Evolutionary conservation across 805 yeast species (phyloP), one percentile per base, ranked within the genome.

Genomic region (Wickerhamiella lipophila): DNA sequence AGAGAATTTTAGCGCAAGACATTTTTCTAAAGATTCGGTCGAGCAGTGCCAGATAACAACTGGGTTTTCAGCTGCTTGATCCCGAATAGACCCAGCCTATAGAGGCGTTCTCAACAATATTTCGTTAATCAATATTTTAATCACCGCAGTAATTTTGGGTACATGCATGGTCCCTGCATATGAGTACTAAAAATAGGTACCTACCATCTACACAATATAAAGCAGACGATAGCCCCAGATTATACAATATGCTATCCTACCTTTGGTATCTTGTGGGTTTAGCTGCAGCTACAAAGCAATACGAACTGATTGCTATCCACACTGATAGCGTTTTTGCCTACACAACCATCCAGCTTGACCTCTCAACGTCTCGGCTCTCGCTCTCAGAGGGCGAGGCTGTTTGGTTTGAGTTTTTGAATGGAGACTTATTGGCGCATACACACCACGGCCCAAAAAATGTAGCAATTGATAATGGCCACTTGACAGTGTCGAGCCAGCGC

Each of bases 231-330:
- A 23, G 26, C 26, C 7, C 26, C 26, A 12, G 26, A 9, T 38
- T 26, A 11, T 26, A 11, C 26, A 19, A 38, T 5, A 29, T 38
- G 42, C 19, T 38, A 4, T 15, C 25, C 26, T 21, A 16, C 13
- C 26, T 38, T 12, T 38, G 11, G 26, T 8, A n/a, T 19, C 26
- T 38, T 21, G 26, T n/a, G 4, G 15, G 27, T n/a, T 12, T 38
- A 38, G 42, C n/a, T 3, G 16, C 19, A 9, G 42, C 19, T 12
- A 26, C 42, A 3, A 22, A 11, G 6, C 29, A 40, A 23, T 40
- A 23, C 30, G 43, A 40, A 25, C n/a, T 40, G 22, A 25, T 40
- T 12, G 43, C 43, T 25, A 40, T 40, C 25, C 43, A 40, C 30
- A 23, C 43, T 22, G 43, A 40, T 40, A 40, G 43, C 25, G 11